Base-by-base conservation (phyloP, 192 early-diverging fungal genomes). In the Dimargaris cristalligena region DNA sequence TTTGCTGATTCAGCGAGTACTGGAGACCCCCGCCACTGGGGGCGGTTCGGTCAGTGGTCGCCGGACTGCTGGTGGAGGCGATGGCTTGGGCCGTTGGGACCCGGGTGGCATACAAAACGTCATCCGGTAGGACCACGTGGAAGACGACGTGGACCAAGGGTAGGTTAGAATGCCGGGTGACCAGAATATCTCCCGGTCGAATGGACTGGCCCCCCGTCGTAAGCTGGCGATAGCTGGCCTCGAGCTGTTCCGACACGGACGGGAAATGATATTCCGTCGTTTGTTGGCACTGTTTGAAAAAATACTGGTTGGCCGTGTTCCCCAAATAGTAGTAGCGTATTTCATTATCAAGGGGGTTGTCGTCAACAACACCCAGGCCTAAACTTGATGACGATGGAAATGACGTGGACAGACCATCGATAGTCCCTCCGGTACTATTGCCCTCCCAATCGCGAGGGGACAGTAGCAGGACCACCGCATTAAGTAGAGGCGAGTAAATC, bases 251-350 rank as follows among this genome's bases (percentile, higher is more conserved):
- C 44, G 82, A 80, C 35, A 89, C 69, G 35, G 74, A 66, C 8
- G 82, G 68, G 67, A 88, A 88, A 71, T 89, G 87, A 48, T 88
- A 81, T 57, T 89, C 87, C 0, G 86, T 86, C 16, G 83, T 77
- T 20, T 72, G 70, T 60, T 73, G 68, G 60, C 83, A 85, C 30
- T 75, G 65, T 49, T 73, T 50, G 67, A 87, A 84, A 31, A 89
- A 74, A n/a, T 25, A 20, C 34, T n/a, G 22, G 33, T 52, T 52
- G 23, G 23, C 23, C 30, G 6, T 44, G 69, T 74, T 25, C 20
- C 23, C 50, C 50, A 23, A 52, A 26, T 30, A 23, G 30, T 52
- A 52, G 30, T 16, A 41, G 8, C 38, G 38, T 6, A 41, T 16
- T 16, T 41, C 38, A 16, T 6, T 6, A 41, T 41, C 38, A n/a